These are phyloP conservation scores for Epichloe gansuensis DNA, from an alignment of 2,329 filamentous ascomycete genomes.

Conservation along the genomic window DNA sequence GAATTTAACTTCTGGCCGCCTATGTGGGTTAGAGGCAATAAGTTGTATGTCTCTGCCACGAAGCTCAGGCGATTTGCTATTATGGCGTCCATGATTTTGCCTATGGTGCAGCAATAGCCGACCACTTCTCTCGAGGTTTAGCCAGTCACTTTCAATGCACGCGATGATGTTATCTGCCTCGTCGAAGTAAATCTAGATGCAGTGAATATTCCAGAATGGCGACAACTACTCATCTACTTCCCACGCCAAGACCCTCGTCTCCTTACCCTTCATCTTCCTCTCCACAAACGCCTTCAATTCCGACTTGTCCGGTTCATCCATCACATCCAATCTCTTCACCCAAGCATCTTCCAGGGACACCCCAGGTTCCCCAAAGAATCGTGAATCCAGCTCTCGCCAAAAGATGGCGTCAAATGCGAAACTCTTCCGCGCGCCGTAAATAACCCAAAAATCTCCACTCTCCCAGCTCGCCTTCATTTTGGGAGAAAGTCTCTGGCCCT, in stretches of 20 bases:
- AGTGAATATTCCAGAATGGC: neutral
- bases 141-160: neutral
- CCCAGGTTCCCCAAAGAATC: constrained; percentile 17
- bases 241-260: neutral
- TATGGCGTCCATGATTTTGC: constrained; percentile 8
- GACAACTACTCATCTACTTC: neutral
- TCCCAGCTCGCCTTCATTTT: constrained; percentile 26
- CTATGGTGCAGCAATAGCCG: neutral
- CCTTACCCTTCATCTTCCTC: constrained; percentile 8
- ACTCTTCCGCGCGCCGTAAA: constrained; percentile 23
- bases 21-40: constrained; percentile 4
- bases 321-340: constrained; percentile 12
- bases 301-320: constrained; percentile 2
- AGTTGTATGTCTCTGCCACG: constrained; percentile 5
- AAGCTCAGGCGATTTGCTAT: constrained; percentile 8
- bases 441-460: constrained; percentile 19
- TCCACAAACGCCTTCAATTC: constrained; percentile 8
- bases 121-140: neutral
- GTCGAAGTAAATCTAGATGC: neutral
- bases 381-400: constrained; percentile 24
- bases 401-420: constrained; percentile 26
- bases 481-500: constrained; percentile 14
- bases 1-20: constrained; percentile 5
- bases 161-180: neutral
- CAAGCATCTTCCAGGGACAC: neutral